Evolutionary conservation across 345 rosid species (phyloP).

Genomic region (Stellera chamaejasme): DNA sequence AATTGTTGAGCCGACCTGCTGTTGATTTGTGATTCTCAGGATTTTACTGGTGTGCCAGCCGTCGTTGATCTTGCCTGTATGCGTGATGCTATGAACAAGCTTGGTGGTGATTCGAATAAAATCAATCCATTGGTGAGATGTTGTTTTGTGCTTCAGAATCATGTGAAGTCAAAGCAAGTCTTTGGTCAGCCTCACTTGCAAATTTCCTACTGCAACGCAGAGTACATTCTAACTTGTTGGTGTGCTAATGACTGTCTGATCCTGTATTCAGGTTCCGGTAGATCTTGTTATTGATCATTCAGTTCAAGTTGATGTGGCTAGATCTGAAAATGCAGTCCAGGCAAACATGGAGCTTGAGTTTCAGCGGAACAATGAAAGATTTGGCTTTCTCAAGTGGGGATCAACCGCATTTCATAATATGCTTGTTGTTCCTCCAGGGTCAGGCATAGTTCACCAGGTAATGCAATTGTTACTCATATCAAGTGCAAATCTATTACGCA

Average conservation of each 20-base stretch:
- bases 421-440: conserved; percentile 98
- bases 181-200: background rate
- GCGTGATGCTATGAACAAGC: conserved; percentile 78
- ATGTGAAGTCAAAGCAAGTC: background rate
- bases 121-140: conserved; percentile 60
- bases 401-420: conserved; percentile 83
- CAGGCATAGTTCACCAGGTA: conserved; percentile 97
- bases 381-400: conserved; percentile 95
- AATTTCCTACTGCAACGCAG: background rate
- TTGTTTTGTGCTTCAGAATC: background rate
- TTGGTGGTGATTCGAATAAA: conserved; percentile 57
- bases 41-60: conserved; percentile 82
- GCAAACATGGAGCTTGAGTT: conserved; percentile 94
- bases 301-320: conserved; percentile 88
- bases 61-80: conserved; percentile 83
- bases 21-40: conserved; percentile 24
- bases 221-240: background rate
- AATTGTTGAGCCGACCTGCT: background rate
- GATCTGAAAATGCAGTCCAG: conserved; percentile 89
- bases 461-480: background rate
- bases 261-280: conserved; percentile 63
- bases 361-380: conserved; percentile 79
- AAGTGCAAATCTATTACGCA: background rate
- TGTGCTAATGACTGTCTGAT: background rate
- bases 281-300: conserved; percentile 99